A percentile compares a stretch with the other conserved stretches of the same genome.
These are phyloP conservation scores for Taphrina communis DNA, from an alignment of 1,139 yeast species.

Conservation along the genomic window DNA sequence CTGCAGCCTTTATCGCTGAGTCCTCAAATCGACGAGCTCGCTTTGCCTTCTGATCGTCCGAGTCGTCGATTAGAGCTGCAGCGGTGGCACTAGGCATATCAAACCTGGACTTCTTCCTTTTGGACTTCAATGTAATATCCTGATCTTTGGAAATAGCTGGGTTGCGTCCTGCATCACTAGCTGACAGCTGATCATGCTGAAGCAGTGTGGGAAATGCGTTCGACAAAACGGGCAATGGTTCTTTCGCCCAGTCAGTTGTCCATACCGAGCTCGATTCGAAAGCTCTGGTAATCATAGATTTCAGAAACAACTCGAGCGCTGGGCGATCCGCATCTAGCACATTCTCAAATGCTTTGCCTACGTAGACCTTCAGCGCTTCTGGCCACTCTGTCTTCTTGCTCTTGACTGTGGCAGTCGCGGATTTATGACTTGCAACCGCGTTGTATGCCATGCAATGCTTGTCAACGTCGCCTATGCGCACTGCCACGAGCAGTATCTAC, in stretches of 20 bases:
- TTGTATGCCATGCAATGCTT: conserved; percentile 5
- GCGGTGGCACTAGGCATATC: conserved; percentile 35
- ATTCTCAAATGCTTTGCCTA: conserved; percentile 56
- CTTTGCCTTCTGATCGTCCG: conserved; percentile 38
- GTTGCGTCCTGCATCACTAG: conserved; percentile 30
- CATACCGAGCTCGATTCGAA: conserved; percentile 57
- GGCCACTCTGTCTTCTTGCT: conserved; percentile 56
- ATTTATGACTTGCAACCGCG: conserved; percentile 3
- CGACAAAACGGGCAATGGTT: conserved; percentile 52
- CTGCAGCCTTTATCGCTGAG: conserved; percentile 9
- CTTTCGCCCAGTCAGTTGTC: conserved; percentile 63
- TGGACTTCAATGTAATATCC: background rate
- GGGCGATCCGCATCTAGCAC: conserved; percentile 49
- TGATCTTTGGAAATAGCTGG: background rate
- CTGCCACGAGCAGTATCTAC: too few species aligned
- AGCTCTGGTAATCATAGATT: conserved; percentile 60
- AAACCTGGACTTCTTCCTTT: conserved; percentile 42
- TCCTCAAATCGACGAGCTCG: conserved; percentile 29
- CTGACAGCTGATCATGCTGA: background rate
- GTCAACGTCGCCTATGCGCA: too few species aligned
- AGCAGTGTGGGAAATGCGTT: conserved; percentile 58
- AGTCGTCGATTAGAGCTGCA: conserved; percentile 42
- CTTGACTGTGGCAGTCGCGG: conserved; percentile 1
- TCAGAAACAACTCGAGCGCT: conserved; percentile 56
- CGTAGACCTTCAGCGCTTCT: conserved; percentile 57